Conservation (phyloP, 495 filamentous ascomycete species). For the Penicillium paradoxum region DNA sequence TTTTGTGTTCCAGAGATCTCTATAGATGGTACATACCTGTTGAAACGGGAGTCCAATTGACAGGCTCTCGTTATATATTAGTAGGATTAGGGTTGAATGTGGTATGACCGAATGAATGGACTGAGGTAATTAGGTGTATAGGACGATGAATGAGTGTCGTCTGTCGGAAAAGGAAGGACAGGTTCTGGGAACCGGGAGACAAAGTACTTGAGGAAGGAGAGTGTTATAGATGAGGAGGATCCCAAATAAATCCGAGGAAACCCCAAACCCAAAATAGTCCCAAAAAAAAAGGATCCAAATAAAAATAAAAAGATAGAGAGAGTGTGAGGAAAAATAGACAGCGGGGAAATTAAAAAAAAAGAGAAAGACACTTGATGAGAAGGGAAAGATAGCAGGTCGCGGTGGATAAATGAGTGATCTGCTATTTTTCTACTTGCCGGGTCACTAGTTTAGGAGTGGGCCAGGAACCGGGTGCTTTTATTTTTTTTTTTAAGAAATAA, state of each 20-base stretch:
- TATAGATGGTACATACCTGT: background rate
- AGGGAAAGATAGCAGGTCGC: constrained; percentile 22
- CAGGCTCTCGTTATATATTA: constrained; percentile 5
- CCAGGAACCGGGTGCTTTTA: constrained; percentile 31
- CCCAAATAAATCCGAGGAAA: constrained; percentile 7
- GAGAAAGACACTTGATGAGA: constrained; percentile 35
- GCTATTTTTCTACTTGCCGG: constrained; percentile 36
- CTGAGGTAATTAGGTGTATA: background rate
- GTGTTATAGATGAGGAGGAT: constrained; percentile 4
- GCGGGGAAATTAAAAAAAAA: constrained; percentile 23
- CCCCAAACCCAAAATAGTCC: constrained; percentile 10
- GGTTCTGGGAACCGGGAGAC: constrained; percentile 11
- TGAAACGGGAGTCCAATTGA: background rate
- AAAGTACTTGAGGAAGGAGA: constrained; percentile 6
- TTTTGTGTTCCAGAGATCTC: background rate
- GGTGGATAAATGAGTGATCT: constrained; percentile 47
- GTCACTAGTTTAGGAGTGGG: constrained; percentile 32
- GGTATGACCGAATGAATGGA: constrained; percentile 5
- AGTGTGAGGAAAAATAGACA: constrained; percentile 16
- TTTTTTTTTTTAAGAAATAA: constrained; percentile 7
- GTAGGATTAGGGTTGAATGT: constrained; percentile 1
- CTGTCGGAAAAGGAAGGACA: constrained; percentile 5
- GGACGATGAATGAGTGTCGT: constrained; percentile 5
- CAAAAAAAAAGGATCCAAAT: background rate
- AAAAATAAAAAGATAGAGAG: constrained; percentile 8